phyloP scores from a whole-genome alignment of 805 yeast species.

The Kodamaea neixiangensis region DNA sequence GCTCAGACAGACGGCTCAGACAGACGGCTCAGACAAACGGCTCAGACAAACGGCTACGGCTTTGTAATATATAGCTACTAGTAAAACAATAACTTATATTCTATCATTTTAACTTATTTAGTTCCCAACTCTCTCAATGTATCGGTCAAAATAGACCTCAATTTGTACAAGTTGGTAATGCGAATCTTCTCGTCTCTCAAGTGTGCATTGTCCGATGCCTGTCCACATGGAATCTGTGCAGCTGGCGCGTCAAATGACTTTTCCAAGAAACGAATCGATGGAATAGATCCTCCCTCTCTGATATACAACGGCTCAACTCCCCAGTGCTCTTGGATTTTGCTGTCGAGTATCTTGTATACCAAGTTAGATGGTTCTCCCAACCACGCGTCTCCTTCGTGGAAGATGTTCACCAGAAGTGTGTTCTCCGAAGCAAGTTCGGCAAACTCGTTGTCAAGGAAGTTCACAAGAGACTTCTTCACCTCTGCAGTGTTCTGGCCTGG shows the following conservation, averaged over 20 bases:
- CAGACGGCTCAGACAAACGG: too few species aligned
- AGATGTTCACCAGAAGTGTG: slow-evolving; percentile 56
- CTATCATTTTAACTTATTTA: not conserved
- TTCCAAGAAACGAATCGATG: slow-evolving; percentile 83
- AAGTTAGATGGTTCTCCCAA: slow-evolving; percentile 79
- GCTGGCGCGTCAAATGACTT: slow-evolving; percentile 84
- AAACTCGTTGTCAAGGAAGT: slow-evolving; percentile 51
- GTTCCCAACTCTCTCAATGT: slow-evolving; percentile 47
- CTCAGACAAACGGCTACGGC: too few species aligned
- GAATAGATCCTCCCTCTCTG: slow-evolving; percentile 97
- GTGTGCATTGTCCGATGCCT: slow-evolving; percentile 92
- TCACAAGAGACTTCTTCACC: slow-evolving; percentile 52
- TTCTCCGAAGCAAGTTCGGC: slow-evolving; percentile 57
- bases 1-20: too few species aligned
- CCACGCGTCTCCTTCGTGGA: slow-evolving; percentile 96
- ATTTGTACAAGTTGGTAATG: slow-evolving; percentile 72
- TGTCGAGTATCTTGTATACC: slow-evolving; percentile 66
- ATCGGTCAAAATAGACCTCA: slow-evolving; percentile 62
- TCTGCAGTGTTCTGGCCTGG: slow-evolving; percentile 77
- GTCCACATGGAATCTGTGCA: slow-evolving; percentile 96
- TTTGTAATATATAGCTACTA: too few species aligned
- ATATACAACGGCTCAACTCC: slow-evolving; percentile 74
- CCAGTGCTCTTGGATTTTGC: slow-evolving; percentile 74
- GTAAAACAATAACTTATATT: too few species aligned
- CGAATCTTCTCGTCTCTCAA: slow-evolving; percentile 83